Evolutionary conservation across 805 yeast genomes (phyloP), one percentile per base, ranked within the genome.

Genomic region (Tetrapisispora namnaoensis): DNA sequence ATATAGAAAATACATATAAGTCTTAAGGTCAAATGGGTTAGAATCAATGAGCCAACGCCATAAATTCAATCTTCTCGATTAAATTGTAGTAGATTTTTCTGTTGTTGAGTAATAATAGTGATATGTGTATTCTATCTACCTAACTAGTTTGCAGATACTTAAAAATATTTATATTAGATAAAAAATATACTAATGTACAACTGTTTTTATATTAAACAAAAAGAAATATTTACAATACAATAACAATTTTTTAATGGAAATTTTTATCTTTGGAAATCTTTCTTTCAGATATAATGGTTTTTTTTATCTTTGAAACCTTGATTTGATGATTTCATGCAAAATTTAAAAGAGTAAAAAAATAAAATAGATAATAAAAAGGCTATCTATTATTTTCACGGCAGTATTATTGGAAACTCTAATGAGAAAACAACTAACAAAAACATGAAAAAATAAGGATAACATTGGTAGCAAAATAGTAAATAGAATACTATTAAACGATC

Each of bases 261-360:
- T 38, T 38, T 38, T 13, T 38, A 24, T 38, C 7, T 38, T 56
- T 61, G 42, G 58, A 58, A 51, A 67, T 66, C 55, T 72, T 69
- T 44, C 61, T 42, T 30, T 30, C 20, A n/a, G 28, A 40, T 27
- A 40, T 30, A 42, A n/a, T 42, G 44, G 37, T 11, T 40, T 42
- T 30, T 40, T 42, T 42, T 13, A 42, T 42, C 44, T 42, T 42
- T 16, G 37, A 42, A 42, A 42, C 44, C 37, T 42, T 42, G 44
- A 10, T 43, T 39, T 22, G 36, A 48, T 30, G 42, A 38, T 45
- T 46, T 47, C 43, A 49, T 49, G 47, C 37, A 34, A 49, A 46
- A 49, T 48, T 41, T 42, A 42, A 38, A 45, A 49, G 48, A 36
- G 43, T 40, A 40, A 40, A 35, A 35, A 44, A 46, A 32, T 40